phyloP scores from a whole-genome alignment of 441 rosid genomes.

The Bocquillonia castaneifolia region DNA sequence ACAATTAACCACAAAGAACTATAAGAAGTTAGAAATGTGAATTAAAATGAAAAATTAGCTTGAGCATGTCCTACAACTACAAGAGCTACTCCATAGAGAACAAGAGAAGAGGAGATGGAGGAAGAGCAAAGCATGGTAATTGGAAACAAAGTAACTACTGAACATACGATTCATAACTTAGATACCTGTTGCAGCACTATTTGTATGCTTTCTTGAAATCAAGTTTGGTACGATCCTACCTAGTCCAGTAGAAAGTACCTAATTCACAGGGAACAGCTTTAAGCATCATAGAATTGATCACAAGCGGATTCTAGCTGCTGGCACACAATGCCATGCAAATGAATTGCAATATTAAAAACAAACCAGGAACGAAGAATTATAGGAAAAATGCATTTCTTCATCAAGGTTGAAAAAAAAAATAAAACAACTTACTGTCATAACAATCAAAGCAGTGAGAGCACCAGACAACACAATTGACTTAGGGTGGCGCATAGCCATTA shows the following conservation, averaged over 20 bases:
- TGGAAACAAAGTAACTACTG: background rate
- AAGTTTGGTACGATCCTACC: slow-evolving; percentile 96
- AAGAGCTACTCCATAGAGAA: background rate
- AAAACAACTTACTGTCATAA: slow-evolving; percentile 78
- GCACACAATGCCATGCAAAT: slow-evolving; percentile 6
- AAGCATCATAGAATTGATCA: slow-evolving; percentile 17
- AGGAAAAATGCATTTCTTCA: too few species aligned
- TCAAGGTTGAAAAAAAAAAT: slow-evolving; percentile 4
- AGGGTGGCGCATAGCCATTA: slow-evolving; percentile 99
- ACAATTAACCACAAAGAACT: background rate
- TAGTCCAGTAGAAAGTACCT: slow-evolving; percentile 98
- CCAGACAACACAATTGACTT: slow-evolving; percentile 88
- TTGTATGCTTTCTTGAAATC: slow-evolving; percentile 98
- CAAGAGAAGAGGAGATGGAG: background rate
- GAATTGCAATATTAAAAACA: slow-evolving; percentile 8
- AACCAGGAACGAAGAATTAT: background rate
- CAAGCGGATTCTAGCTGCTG: slow-evolving; percentile 9
- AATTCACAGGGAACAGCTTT: slow-evolving; percentile 27
- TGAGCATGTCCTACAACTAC: too few species aligned
- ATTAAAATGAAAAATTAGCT: too few species aligned
- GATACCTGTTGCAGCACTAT: slow-evolving; percentile 94
- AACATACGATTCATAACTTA: background rate
- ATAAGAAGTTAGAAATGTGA: background rate
- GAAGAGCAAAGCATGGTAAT: background rate
- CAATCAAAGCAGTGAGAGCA: slow-evolving; percentile 83